phyloP scores from a whole-genome alignment of 768 basidiomycete species.

The Coprinopsis marcescibilis region DNA sequence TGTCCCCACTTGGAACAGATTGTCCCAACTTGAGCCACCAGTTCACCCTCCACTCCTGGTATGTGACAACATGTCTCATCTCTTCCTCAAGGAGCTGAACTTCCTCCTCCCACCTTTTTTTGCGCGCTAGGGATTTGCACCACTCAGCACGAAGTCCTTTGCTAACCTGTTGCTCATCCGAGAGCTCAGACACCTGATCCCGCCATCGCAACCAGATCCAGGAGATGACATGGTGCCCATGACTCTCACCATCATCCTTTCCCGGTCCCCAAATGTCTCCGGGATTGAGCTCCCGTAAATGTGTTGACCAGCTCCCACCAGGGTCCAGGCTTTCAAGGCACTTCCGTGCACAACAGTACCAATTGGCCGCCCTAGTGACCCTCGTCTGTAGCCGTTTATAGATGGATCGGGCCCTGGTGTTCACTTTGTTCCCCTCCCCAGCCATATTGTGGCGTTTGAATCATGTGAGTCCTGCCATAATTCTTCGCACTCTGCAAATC shows the following conservation, averaged over 20 bases:
- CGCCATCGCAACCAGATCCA: too few species aligned
- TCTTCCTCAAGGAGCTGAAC: too few species aligned
- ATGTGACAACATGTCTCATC: too few species aligned
- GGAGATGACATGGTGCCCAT: neutral
- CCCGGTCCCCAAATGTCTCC: constrained; percentile 2
- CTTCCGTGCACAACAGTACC: neutral
- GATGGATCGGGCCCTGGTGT: constrained; percentile 1
- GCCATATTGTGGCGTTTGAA: constrained; percentile 12
- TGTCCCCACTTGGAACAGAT: too few species aligned
- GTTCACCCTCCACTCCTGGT: too few species aligned
- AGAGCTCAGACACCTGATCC: too few species aligned
- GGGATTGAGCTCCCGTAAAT: neutral
- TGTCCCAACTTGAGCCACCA: too few species aligned
- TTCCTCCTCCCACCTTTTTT: too few species aligned
- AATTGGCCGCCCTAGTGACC: neutral
- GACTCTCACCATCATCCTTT: neutral
- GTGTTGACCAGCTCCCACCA: neutral
- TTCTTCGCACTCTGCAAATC: constrained; percentile 7
- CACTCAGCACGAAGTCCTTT: too few species aligned
- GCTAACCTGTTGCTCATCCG: too few species aligned
- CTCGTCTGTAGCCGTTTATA: neutral
- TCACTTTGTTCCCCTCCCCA: constrained; percentile 8
- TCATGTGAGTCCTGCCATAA: constrained; percentile 8
- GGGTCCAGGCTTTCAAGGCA: neutral
- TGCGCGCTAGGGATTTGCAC: too few species aligned